These are phyloP conservation scores for Coelastrella sp. DNA, from an alignment of 139 green algal genomes.

Conservation along the genomic window DNA sequence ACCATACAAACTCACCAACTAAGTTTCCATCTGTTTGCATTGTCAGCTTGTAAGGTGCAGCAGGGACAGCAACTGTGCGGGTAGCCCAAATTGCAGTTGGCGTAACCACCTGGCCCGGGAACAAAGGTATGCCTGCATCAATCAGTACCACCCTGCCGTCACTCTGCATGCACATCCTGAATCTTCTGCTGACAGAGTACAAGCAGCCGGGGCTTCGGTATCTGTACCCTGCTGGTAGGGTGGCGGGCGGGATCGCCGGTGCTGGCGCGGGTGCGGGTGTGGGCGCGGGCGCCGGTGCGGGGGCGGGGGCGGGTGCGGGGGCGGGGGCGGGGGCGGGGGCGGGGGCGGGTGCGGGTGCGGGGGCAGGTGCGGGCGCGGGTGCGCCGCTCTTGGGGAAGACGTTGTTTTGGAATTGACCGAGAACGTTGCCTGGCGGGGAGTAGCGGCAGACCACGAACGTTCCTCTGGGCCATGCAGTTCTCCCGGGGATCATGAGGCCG, in stretches of 20 bases:
- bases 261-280: neutral
- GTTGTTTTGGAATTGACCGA: conserved; percentile 25
- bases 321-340: neutral
- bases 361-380: neutral
- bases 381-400: neutral
- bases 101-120: neutral
- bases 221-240: conserved; percentile 26
- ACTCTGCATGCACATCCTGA: conserved; percentile 24
- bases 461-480: neutral
- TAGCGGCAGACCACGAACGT: conserved; percentile 20
- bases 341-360: neutral
- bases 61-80: neutral
- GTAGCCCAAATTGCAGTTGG: neutral
- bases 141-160: conserved; percentile 5
- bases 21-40: conserved; percentile 8
- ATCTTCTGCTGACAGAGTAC: neutral
- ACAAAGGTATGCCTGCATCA: neutral
- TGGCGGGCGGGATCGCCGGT: neutral
- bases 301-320: neutral
- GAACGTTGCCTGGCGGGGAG: conserved; percentile 37
- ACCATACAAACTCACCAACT: neutral
- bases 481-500: neutral
- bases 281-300: neutral
- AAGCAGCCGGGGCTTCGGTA: conserved; percentile 19
- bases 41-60: neutral